Conservation (phyloP, 1,139 yeast species). For the Taiozyma sp. region DNA sequence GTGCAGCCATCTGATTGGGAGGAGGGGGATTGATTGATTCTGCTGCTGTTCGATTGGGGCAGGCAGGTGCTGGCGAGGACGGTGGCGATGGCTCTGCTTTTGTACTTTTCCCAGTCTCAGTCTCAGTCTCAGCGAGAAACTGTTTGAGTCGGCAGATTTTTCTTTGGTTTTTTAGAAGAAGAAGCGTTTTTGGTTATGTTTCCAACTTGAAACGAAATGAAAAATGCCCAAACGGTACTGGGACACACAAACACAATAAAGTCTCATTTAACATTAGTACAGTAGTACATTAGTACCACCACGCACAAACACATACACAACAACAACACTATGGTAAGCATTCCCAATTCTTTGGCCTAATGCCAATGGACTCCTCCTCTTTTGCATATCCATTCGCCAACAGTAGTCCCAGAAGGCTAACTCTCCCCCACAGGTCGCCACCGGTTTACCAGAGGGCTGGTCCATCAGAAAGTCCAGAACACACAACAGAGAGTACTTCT, state of each 20-base stretch:
- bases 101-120: too few relatives aligned
- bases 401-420: neutral
- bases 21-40: neutral
- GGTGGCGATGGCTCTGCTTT: neutral
- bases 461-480: conserved; percentile 72
- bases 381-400: neutral
- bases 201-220: neutral
- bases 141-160: neutral
- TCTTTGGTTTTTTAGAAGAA: too few relatives aligned
- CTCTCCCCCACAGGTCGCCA: conserved; percentile 7
- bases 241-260: too few relatives aligned
- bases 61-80: neutral
- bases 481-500: conserved; percentile 79
- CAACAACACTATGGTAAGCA: neutral
- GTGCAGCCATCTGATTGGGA: neutral
- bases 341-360: neutral
- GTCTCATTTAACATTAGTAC: too few relatives aligned
- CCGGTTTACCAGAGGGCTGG: conserved; percentile 91
- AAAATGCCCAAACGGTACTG: too few relatives aligned
- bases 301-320: too few relatives aligned
- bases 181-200: too few relatives aligned
- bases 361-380: too few relatives aligned
- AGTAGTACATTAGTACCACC: too few relatives aligned
- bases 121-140: too few relatives aligned
- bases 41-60: neutral